Base-by-base conservation (phyloP, 2,329 filamentous ascomycete species). In the Neonectria punicea region DNA sequence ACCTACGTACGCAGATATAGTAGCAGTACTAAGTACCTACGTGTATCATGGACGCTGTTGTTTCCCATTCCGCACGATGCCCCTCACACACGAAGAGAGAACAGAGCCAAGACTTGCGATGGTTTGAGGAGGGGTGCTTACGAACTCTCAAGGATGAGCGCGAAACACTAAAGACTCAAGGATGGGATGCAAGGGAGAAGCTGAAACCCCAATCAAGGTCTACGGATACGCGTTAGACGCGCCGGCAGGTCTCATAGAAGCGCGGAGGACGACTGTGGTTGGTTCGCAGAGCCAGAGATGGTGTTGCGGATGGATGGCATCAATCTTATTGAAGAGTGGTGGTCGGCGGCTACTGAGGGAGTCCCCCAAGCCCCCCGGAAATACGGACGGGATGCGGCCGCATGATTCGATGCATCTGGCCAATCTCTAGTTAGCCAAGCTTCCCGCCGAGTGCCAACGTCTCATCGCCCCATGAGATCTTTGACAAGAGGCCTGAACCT, bases 191-290 rank as follows among this genome's bases (percentile, higher is more conserved):
- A 63, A 59, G 56, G 55, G 50, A 43, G 61, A 55, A 47, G 43
- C 20, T 47, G 8, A 11, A 28, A 16, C 43, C 43, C 46, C 47
- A 41, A n/a, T 59, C 41, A 59, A 58, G 56, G 34, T 54, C 32
- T 20, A 2, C 50, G 47, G 43, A 58, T 63, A 55, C 61, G 61
- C 61, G 61, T 54, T 56, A 56, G 43, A 64, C 61, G 61, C 61
- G 44, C 51, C 46, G 61, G 53, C 53, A 41, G 28, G 18, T 51
- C 50, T 64, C 18, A 25, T 36, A 32, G 61, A 41, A 58, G 61
- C 55, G 55, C 47, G 18, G 30, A 46, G 34, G 39, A 8, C 41
- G 49, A 14, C 32, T 28, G 43, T 64, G 56, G 61, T 64, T 64
- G 61, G 61, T n/a, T 59, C 25, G 32, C 10, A 18, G 36, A 46